These are phyloP conservation scores for Cyberlindnera xishuangbannaensis DNA, from an alignment of 805 yeast species.

Conservation along the genomic window DNA sequence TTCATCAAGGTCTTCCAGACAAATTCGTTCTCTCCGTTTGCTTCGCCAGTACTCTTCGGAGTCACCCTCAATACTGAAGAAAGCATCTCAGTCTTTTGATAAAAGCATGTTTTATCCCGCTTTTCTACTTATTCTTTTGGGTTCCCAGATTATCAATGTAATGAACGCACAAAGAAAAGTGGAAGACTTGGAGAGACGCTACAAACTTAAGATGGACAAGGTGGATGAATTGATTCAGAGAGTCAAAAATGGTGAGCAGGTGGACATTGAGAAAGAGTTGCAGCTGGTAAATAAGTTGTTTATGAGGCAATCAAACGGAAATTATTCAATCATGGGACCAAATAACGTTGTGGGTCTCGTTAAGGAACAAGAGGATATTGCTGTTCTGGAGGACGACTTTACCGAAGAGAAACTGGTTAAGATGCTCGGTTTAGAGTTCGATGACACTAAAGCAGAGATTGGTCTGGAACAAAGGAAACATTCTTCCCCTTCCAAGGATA, in stretches of 20 bases:
- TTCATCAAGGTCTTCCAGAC: too few relatives aligned
- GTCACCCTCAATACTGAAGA: too few relatives aligned
- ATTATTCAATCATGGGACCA: constrained; percentile 8
- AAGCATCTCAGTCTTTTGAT: constrained; percentile 26
- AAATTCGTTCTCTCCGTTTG: too few relatives aligned
- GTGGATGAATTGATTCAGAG: constrained; percentile 34
- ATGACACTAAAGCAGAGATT: not conserved
- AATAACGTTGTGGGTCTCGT: constrained; percentile 1
- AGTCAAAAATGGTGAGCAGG: constrained; percentile 29
- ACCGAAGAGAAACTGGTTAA: constrained; percentile 14
- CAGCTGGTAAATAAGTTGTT: constrained; percentile 31
- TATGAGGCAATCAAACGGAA: constrained; percentile 8
- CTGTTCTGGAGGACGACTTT: constrained; percentile 22
- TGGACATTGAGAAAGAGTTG: constrained; percentile 38
- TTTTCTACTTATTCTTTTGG: constrained; percentile 37
- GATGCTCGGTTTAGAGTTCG: constrained; percentile 12
- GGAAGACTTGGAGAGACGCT: constrained; percentile 35
- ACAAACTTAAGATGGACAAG: constrained; percentile 31
- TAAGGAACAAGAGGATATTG: constrained; percentile 9
- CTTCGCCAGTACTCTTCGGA: too few relatives aligned
- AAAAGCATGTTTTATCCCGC: constrained; percentile 33
- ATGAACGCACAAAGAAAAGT: constrained; percentile 35
- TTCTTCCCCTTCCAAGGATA: constrained; percentile 2
- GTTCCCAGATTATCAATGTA: constrained; percentile 42
- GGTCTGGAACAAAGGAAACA: not conserved